These are phyloP conservation scores for Venturia aucupariae DNA, from an alignment of 2,329 filamentous ascomycete genomes.

Conservation along the genomic window DNA sequence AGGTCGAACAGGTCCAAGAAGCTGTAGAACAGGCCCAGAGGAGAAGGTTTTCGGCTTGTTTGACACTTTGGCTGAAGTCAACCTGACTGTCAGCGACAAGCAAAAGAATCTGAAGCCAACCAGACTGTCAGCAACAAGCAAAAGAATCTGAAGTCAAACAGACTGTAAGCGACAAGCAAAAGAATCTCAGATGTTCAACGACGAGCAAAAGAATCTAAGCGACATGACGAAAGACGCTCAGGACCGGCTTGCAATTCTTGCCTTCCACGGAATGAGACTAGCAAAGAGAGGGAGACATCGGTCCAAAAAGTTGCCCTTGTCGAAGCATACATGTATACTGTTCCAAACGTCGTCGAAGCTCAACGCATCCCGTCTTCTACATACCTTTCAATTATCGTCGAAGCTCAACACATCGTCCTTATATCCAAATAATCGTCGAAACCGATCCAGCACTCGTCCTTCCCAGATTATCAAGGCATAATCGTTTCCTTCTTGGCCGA, in stretches of 20 bases:
- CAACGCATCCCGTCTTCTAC: background rate
- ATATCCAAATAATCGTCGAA: background rate
- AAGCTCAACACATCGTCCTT: background rate
- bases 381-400: background rate
- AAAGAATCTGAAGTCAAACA: too few species aligned
- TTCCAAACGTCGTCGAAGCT: too few species aligned
- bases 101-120: background rate
- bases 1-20: background rate
- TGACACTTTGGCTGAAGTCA: background rate
- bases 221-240: background rate
- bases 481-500: background rate
- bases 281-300: background rate
- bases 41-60: background rate
- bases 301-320: background rate
- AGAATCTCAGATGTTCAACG: too few species aligned
- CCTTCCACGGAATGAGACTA: background rate
- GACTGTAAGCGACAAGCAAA: too few species aligned
- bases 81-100: background rate
- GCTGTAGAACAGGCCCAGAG: background rate
- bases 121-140: too few species aligned
- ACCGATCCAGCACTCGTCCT: background rate
- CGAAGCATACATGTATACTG: background rate
- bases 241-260: background rate
- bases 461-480: background rate
- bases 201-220: too few species aligned